phyloP scores from a whole-genome alignment of 345 rosid genomes.

The Eucalyptus viminalis region DNA sequence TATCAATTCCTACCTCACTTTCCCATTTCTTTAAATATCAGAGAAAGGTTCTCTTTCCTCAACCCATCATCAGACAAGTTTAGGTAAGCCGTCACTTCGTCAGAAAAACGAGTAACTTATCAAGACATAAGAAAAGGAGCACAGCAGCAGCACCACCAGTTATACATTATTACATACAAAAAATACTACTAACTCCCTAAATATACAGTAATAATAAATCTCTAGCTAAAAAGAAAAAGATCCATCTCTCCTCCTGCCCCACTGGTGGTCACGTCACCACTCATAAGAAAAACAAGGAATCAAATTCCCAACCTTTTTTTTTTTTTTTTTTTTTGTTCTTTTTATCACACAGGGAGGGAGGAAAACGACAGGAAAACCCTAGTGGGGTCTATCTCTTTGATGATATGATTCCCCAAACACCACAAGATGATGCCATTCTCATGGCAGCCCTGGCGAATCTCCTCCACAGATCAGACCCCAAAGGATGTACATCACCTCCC shows the following conservation, averaged over 20 bases:
- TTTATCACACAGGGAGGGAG: not conserved
- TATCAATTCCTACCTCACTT: not conserved
- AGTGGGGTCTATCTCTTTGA: constrained; percentile 2
- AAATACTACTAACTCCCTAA: constrained; percentile 4
- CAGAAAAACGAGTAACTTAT: not conserved
- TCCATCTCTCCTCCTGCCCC: not conserved
- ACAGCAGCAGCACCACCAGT: not conserved
- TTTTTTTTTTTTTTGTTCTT: not conserved
- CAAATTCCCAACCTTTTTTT: constrained; percentile 14
- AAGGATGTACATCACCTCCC: not conserved
- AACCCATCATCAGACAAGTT: not conserved
- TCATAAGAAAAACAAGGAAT: constrained; percentile 8
- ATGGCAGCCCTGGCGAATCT: constrained; percentile 17
- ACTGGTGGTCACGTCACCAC: not conserved
- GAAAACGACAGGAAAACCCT: not conserved
- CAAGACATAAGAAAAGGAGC: not conserved
- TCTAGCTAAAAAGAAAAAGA: not conserved
- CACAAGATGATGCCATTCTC: not conserved
- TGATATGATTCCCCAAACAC: not conserved
- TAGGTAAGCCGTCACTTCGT: not conserved
- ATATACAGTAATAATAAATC: constrained; percentile 12
- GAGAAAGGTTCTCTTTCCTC: not conserved
- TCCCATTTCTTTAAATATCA: not conserved
- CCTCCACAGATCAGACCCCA: constrained; percentile 14
- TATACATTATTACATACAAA: not conserved